Percentiles rank a stretch among this genome's conserved stretches.
These are phyloP conservation scores for Lasiodiplodia hormozganensis DNA, from an alignment of 2,329 filamentous ascomycete species.

Conservation along the genomic window DNA sequence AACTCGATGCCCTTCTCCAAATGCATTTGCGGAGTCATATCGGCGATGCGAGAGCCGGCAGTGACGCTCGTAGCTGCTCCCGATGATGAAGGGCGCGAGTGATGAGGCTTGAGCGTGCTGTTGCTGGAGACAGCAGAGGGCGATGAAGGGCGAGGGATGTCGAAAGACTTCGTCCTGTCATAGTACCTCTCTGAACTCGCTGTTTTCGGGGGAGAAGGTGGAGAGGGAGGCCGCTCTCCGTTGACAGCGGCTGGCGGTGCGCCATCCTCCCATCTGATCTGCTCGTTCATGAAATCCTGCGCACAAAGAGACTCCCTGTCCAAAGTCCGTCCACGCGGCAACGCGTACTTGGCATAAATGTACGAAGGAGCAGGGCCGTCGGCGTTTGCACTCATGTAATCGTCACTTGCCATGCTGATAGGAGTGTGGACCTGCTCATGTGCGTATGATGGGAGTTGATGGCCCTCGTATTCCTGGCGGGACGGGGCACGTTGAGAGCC, in stretches of 20 bases:
- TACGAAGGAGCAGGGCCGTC: constrained; percentile 72
- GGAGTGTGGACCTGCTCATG: constrained; percentile 74
- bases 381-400: constrained; percentile 64
- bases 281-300: constrained; percentile 49
- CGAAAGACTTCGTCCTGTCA: constrained; percentile 34
- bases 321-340: constrained; percentile 82
- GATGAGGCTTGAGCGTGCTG: constrained; percentile 49
- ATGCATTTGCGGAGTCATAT: constrained; percentile 85
- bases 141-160: constrained; percentile 34
- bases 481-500: constrained; percentile 47
- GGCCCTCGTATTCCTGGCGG: constrained; percentile 51
- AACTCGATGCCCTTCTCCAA: constrained; percentile 87
- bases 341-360: constrained; percentile 81
- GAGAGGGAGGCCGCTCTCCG: constrained; percentile 43
- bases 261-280: constrained; percentile 67
- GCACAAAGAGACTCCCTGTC: constrained; percentile 62
- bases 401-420: constrained; percentile 74
- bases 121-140: constrained; percentile 52
- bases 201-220: constrained; percentile 49
- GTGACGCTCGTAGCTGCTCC: constrained; percentile 23
- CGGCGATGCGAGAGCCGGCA: constrained; percentile 55
- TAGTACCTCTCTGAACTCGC: constrained; percentile 17
- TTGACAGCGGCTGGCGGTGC: constrained; percentile 29
- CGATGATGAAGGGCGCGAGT: constrained; percentile 20
- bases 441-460: constrained; percentile 64